Conservation (phyloP, 1,139 yeast species). For the Debaryomyces sp. region DNA sequence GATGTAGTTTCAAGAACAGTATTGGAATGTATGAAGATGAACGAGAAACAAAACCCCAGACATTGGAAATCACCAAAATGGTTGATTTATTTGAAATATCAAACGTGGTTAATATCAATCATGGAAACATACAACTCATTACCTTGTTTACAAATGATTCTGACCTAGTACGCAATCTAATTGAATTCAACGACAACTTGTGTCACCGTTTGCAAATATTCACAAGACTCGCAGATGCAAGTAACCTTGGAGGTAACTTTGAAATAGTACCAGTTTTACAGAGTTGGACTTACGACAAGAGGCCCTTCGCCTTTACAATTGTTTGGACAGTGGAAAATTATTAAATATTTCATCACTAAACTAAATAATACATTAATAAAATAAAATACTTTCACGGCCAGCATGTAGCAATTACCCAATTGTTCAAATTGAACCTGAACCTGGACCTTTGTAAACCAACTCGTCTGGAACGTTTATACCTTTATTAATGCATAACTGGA, state of each 20-base stretch:
- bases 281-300: slow-evolving; percentile 16
- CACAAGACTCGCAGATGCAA: slow-evolving; percentile 8
- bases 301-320: slow-evolving; percentile 22
- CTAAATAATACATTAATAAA: slow-evolving; percentile 5
- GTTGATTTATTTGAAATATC: slow-evolving; percentile 12
- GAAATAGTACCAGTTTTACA: slow-evolving; percentile 6
- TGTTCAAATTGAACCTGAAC: slow-evolving; percentile 17
- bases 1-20: slow-evolving; percentile 47
- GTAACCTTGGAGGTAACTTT: not conserved
- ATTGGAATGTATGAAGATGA: slow-evolving; percentile 43
- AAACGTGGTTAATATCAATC: slow-evolving; percentile 14
- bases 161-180: slow-evolving; percentile 14
- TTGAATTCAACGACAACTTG: slow-evolving; percentile 7
- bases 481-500: slow-evolving; percentile 35
- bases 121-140: slow-evolving; percentile 11
- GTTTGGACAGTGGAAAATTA: slow-evolving; percentile 23
- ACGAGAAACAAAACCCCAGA: slow-evolving; percentile 31
- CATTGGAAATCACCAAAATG: not conserved
- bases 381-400: not conserved
- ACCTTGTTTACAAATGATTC: slow-evolving; percentile 22
- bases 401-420: slow-evolving; percentile 10
- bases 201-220: slow-evolving; percentile 16
- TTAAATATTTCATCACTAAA: slow-evolving; percentile 1
- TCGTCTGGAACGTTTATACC: slow-evolving; percentile 45
- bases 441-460: slow-evolving; percentile 43